phyloP scores from a whole-genome alignment of 257 asterid genomes.

The Przewalskia tangutica region DNA sequence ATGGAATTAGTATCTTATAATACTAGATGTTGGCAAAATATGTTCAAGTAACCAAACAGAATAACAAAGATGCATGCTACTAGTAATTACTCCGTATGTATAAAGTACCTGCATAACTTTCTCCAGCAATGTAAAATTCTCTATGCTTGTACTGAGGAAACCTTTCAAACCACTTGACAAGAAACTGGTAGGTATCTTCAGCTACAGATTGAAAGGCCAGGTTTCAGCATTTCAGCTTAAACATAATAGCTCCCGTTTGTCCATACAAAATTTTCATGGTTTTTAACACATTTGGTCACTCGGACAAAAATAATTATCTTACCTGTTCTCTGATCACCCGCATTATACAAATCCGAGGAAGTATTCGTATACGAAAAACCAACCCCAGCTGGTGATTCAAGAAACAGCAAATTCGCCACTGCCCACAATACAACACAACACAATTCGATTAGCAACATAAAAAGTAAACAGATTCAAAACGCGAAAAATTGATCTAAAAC shows the following conservation, averaged over 20 bases:
- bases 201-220: conserved; percentile 45
- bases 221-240: conserved; percentile 4
- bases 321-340: conserved; percentile 90
- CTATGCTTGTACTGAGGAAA: conserved; percentile 93
- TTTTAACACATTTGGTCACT: too few species aligned
- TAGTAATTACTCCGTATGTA: not conserved
- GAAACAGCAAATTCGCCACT: conserved; percentile 95
- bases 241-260: not conserved
- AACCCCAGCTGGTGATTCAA: conserved; percentile 98
- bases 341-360: conserved; percentile 67
- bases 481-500: not conserved
- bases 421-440: conserved; percentile 15
- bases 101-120: conserved; percentile 79
- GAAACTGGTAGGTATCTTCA: conserved; percentile 72
- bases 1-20: not conserved
- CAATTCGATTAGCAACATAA: not conserved
- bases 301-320: not conserved
- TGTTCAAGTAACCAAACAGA: not conserved
- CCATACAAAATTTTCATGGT: not conserved
- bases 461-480: not conserved
- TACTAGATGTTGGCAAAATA: not conserved
- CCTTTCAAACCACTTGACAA: conserved; percentile 87
- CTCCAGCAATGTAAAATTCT: conserved; percentile 87
- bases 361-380: conserved; percentile 93
- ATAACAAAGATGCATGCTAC: not conserved